phyloP scores from a whole-genome alignment of 1,284 basidiomycete genomes.

The Mycena sp. region DNA sequence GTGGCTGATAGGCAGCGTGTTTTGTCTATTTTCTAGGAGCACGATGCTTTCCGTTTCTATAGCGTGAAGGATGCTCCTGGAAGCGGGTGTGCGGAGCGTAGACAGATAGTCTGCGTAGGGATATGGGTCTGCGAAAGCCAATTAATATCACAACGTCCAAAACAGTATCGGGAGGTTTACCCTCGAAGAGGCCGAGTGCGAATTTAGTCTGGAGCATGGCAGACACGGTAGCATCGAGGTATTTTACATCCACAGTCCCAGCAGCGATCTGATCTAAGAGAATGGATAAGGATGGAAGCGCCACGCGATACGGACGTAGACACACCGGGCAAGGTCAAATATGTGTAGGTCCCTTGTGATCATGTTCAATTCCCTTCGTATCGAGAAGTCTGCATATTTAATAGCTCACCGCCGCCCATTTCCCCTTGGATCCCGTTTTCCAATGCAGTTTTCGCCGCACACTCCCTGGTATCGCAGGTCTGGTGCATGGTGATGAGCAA shows the following conservation, averaged over 20 bases:
- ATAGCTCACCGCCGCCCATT: slow-evolving; percentile 66
- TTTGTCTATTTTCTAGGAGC: slow-evolving; percentile 66
- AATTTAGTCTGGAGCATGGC: slow-evolving; percentile 55
- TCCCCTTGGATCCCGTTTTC: slow-evolving; percentile 70
- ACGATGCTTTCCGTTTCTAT: slow-evolving; percentile 72
- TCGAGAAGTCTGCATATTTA: too few relatives aligned
- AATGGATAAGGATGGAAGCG: neutral
- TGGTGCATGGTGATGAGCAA: slow-evolving; percentile 64
- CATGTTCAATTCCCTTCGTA: too few relatives aligned
- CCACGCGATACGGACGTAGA: neutral
- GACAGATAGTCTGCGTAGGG: slow-evolving; percentile 68
- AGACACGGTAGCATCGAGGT: slow-evolving; percentile 52
- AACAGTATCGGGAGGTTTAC: slow-evolving; percentile 38
- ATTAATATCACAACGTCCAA: neutral
- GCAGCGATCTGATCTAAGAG: slow-evolving; percentile 59
- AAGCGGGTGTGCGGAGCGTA: slow-evolving; percentile 63
- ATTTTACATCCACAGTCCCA: slow-evolving; percentile 60
- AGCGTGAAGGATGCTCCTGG: slow-evolving; percentile 57
- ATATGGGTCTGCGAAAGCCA: slow-evolving; percentile 62
- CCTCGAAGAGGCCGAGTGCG: slow-evolving; percentile 71
- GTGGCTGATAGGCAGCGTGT: slow-evolving; percentile 63
- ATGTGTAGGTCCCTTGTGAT: slow-evolving; percentile 68
- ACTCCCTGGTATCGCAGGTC: slow-evolving; percentile 67
- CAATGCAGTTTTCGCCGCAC: slow-evolving; percentile 65
- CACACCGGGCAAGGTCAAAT: slow-evolving; percentile 66